Evolutionary conservation across 2,329 filamentous ascomycete genomes (phyloP).

Genomic region (Pestalotiopsis sp.): DNA sequence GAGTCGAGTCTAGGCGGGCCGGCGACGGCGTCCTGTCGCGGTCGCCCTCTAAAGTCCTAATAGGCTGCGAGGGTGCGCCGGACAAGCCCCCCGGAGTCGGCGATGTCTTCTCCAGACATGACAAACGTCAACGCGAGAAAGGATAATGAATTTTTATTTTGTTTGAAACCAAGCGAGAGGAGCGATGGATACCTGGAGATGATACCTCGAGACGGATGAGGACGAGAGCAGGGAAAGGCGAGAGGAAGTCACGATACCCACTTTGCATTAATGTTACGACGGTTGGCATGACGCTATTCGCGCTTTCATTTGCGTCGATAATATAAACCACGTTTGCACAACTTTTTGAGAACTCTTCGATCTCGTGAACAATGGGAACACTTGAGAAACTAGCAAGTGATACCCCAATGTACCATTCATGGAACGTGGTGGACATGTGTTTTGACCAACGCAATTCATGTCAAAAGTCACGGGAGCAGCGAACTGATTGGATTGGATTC

Average conservation of each 20-base stretch:
- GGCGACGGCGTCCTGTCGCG: too few relatives aligned
- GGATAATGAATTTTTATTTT: not conserved
- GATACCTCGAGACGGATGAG: not conserved
- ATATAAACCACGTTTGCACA: slow-evolving; percentile 12
- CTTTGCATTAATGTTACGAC: slow-evolving; percentile 13
- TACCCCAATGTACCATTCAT: too few relatives aligned
- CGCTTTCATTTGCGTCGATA: slow-evolving; percentile 9
- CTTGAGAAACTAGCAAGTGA: not conserved
- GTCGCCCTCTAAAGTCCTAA: too few relatives aligned
- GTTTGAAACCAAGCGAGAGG: slow-evolving; percentile 1
- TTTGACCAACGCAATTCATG: too few relatives aligned
- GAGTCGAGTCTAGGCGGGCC: slow-evolving; percentile 30
- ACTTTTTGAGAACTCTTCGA: not conserved
- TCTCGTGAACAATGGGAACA: too few relatives aligned
- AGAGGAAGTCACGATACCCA: slow-evolving; percentile 30
- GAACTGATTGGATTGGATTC: not conserved
- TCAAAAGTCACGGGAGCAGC: not conserved
- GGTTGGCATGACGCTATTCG: slow-evolving; percentile 12
- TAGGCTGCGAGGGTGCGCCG: too few relatives aligned
- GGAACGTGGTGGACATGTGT: too few relatives aligned
- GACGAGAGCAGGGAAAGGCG: not conserved
- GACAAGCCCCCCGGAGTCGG: too few relatives aligned
- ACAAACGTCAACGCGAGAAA: not conserved
- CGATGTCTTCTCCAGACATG: too few relatives aligned
- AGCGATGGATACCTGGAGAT: not conserved